Percentiles rank a stretch among this genome's conserved stretches.
Evolutionary conservation across 2,329 filamentous ascomycete species (phyloP).

Genomic region (Apiospora pterosperma): DNA sequence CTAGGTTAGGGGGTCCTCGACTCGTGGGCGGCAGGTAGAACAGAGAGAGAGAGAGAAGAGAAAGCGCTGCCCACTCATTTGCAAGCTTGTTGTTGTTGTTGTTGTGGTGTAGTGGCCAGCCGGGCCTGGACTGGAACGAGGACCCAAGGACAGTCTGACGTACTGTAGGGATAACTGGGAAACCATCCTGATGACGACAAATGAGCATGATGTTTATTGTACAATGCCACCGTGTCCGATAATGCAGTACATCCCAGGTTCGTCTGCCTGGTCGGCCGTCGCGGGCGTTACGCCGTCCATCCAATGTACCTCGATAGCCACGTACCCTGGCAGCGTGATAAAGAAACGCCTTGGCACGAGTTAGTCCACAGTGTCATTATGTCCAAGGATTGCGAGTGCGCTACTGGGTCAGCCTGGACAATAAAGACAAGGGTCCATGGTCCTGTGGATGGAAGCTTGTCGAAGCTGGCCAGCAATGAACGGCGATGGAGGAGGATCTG

Average conservation of each 20-base stretch:
- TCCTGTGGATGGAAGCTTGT: slow-evolving; percentile 18
- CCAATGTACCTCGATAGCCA: not conserved
- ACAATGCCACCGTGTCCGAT: not conserved
- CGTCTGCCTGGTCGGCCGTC: not conserved
- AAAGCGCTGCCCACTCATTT: not conserved
- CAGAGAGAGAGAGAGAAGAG: not conserved
- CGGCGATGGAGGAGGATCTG: slow-evolving; percentile 1
- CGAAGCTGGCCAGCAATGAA: slow-evolving; percentile 6
- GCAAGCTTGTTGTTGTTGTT: not conserved
- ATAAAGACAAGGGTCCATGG: not conserved
- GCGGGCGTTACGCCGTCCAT: not conserved
- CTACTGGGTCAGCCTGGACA: not conserved
- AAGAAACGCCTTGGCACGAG: not conserved
- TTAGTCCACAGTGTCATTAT: slow-evolving; percentile 1
- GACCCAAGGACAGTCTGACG: slow-evolving; percentile 3
- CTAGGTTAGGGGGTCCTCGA: no score
- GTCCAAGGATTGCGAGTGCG: not conserved
- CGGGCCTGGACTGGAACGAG: slow-evolving; percentile 1
- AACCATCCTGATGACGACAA: not conserved
- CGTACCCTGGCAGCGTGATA: not conserved
- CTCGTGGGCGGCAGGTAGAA: not conserved
- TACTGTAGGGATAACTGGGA: slow-evolving; percentile 3
- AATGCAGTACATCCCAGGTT: not conserved
- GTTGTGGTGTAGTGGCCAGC: not conserved
- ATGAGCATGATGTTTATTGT: not conserved